Percentiles rank a stretch among this genome's conserved stretches.
These are phyloP conservation scores for Simmondsia chinensis DNA, from an alignment of 148 eudicot species.

Conservation along the genomic window DNA sequence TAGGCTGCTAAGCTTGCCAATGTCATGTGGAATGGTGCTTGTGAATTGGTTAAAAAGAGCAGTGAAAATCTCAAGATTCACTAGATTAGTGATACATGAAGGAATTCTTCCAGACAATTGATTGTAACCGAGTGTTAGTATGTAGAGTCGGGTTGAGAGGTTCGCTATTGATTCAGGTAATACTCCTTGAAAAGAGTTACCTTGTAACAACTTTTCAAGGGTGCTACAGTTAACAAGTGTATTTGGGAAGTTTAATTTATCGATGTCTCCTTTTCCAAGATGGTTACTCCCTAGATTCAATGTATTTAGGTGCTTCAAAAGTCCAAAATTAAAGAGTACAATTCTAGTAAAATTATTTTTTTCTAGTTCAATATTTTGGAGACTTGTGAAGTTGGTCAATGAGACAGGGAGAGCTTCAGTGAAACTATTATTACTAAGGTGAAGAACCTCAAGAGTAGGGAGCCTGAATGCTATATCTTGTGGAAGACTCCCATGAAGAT, in stretches of 20 bases:
- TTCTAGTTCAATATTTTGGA: not conserved
- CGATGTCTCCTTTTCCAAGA: too few relatives aligned
- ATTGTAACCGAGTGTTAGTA: not conserved
- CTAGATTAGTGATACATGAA: slow-evolving; percentile 9
- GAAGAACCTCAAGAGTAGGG: slow-evolving; percentile 6
- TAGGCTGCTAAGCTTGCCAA: slow-evolving; percentile 16
- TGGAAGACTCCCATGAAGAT: slow-evolving; percentile 20
- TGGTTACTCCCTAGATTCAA: not conserved
- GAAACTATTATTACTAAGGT: slow-evolving; percentile 1
- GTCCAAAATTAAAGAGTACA: slow-evolving; percentile 5
- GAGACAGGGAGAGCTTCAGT: slow-evolving; percentile 21
- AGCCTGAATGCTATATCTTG: slow-evolving; percentile 10
- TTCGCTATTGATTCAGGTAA: slow-evolving; percentile 9
- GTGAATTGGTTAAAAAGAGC: not conserved
- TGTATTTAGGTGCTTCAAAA: not conserved
- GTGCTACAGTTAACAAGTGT: slow-evolving; percentile 19
- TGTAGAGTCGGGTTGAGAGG: not conserved
- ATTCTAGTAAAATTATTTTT: slow-evolving; percentile 4
- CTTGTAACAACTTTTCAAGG: not conserved
- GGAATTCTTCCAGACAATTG: slow-evolving; percentile 11
- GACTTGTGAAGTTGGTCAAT: slow-evolving; percentile 17
- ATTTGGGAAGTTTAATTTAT: slow-evolving; percentile 11
- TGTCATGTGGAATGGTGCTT: slow-evolving; percentile 17
- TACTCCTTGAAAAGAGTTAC: slow-evolving; percentile 9
- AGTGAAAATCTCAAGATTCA: not conserved